These are phyloP conservation scores for Naumovozyma baii DNA, from an alignment of 805 yeast species.

Conservation along the genomic window DNA sequence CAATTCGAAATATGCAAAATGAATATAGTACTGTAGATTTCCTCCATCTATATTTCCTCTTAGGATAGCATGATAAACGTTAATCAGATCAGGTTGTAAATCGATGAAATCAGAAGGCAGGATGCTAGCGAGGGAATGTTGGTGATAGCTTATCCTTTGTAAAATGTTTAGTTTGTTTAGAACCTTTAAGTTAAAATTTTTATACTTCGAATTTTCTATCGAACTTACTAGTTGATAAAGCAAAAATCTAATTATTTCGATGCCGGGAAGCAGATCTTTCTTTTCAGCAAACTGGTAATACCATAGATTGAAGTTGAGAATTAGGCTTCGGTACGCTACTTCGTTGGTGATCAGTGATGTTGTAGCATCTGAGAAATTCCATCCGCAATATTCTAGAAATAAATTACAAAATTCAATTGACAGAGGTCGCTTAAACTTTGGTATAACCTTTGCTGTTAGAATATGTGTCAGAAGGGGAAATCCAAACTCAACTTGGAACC, in stretches of 20 bases:
- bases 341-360: constrained; percentile 51
- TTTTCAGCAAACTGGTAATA: constrained; percentile 17
- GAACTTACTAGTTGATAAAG: constrained; percentile 51
- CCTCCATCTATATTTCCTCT: constrained; percentile 45
- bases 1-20: constrained; percentile 42
- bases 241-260: constrained; percentile 42
- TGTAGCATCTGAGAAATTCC: constrained; percentile 39
- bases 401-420: constrained; percentile 39
- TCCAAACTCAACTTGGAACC: constrained; percentile 17
- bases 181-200: constrained; percentile 42
- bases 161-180: constrained; percentile 44
- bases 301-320: constrained; percentile 59
- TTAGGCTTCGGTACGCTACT: constrained; percentile 45
- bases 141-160: constrained; percentile 24
- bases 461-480: constrained; percentile 16
- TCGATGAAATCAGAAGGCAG: constrained; percentile 33
- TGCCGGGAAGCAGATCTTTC: constrained; percentile 14
- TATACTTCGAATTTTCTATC: constrained; percentile 42
- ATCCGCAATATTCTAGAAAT: constrained; percentile 47
- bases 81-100: constrained; percentile 19
- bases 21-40: constrained; percentile 42
- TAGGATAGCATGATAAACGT: constrained; percentile 27
- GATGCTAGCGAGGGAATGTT: constrained; percentile 31
- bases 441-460: constrained; percentile 8
- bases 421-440: constrained; percentile 20